Base-by-base conservation (phyloP, 768 basidiomycete species). In the Rhodocollybia butyracea region DNA sequence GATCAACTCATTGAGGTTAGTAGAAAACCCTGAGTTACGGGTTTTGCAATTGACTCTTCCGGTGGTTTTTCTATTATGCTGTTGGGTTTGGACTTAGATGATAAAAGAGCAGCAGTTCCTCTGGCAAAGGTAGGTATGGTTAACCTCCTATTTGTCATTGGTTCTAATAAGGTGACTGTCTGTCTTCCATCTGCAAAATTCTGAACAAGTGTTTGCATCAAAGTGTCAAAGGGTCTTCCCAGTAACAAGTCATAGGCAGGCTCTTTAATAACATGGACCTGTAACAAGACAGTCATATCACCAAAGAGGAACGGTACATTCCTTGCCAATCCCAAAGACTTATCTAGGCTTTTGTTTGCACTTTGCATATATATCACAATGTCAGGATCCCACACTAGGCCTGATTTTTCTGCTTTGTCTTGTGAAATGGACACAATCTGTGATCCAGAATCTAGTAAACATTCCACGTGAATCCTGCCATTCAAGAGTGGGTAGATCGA, bases 221-320 rank as follows among this genome's bases (percentile, higher is more conserved):
- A 17, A 17, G 21, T 34, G 22, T 54, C 41, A 54, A 54, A 54
- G 5, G 53, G 43, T 12, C 62, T 26, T 15, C 69, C 65, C 0
- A 70, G 41, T n/a, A 70, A 51, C 19, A 67, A 54, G n/a, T 69
- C 57, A 42, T 68, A 70, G 0, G 68, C 61, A 1, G 68, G 61
- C 3, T 48, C 40, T 0, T 54, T 42, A 10, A 70, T 57, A 10
- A 70, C 51, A 48, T 70, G 67, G 0, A 66, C 60, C 53, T 69
- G 69, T 30, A 68, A 38, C 24, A 64, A 65, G 2, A 71, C 5
- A 5, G 57, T 64, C 31, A 68, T 54, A 19, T 56, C 40, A 8
- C 63, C 66, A 21, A 71, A 50, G 0, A 27, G 27, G 39, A 66
- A 63, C 1, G 62, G 58, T 3, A 70, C 61, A 39, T 71, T 69